These are phyloP conservation scores for Vachellia collinsii DNA, from an alignment of 306 rosid species.

Conservation along the genomic window DNA sequence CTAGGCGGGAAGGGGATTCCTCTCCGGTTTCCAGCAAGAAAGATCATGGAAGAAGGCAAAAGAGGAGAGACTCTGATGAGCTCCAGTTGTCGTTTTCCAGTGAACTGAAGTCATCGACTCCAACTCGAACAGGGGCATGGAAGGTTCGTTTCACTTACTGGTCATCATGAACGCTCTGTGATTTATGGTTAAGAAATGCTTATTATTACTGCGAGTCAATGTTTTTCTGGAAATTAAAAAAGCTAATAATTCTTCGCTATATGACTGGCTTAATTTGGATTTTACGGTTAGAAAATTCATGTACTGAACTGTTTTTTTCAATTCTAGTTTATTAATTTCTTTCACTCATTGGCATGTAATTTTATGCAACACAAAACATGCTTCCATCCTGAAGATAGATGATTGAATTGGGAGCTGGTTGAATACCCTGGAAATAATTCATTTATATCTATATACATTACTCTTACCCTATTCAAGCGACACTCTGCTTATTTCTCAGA, in stretches of 20 bases:
- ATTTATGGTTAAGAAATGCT: background rate
- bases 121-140: slow-evolving; percentile 32
- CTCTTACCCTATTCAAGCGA: slow-evolving; percentile 17
- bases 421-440: slow-evolving; percentile 4
- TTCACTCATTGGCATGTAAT: background rate
- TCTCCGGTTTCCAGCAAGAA: slow-evolving; percentile 40
- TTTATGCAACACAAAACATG: slow-evolving; percentile 3
- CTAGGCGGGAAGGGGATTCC: slow-evolving; percentile 34
- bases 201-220: background rate
- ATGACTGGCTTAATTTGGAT: background rate
- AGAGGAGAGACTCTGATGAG: slow-evolving; percentile 39
- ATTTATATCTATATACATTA: background rate
- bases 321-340: slow-evolving; percentile 1
- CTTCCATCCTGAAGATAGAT: slow-evolving; percentile 1
- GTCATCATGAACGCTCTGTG: background rate
- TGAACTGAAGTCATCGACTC: slow-evolving; percentile 46
- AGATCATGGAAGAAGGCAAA: slow-evolving; percentile 39
- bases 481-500: background rate
- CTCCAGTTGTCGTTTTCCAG: slow-evolving; percentile 41
- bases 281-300: slow-evolving; percentile 7
- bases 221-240: background rate
- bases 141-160: slow-evolving; percentile 47
- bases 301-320: background rate
- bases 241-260: background rate
- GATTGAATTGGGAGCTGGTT: background rate